Percentiles rank a stretch among this genome's conserved stretches.
Conservation (phyloP, 192 early-diverging fungal species). For the Dissophora ornata region DNA sequence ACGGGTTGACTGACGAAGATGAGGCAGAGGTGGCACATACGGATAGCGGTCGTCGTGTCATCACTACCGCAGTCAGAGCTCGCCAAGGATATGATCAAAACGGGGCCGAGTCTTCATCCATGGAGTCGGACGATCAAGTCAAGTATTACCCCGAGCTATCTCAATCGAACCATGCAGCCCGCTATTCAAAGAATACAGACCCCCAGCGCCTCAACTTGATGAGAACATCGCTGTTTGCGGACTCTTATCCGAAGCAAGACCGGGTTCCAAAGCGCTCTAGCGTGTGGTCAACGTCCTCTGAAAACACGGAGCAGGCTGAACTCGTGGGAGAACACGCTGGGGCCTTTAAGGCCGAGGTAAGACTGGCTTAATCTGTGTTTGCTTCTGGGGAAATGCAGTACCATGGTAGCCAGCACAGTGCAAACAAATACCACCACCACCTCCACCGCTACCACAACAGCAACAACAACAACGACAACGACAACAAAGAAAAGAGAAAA, state of each 20-base stretch:
- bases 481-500: too few relatives aligned
- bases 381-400: background rate
- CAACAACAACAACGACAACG: too few relatives aligned
- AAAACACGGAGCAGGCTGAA: constrained; percentile 17
- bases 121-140: background rate
- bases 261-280: constrained; percentile 34
- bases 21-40: constrained; percentile 54
- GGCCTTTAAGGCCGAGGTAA: constrained; percentile 53
- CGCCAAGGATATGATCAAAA: background rate
- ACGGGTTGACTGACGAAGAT: constrained; percentile 78
- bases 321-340: constrained; percentile 8
- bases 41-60: background rate
- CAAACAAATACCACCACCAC: background rate
- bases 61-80: background rate
- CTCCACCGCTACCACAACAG: background rate
- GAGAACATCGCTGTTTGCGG: constrained; percentile 24
- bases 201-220: constrained; percentile 49
- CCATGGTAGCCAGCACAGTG: background rate
- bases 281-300: constrained; percentile 36
- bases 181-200: constrained; percentile 14
- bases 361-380: constrained; percentile 30
- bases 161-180: background rate
- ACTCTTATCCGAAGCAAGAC: background rate
- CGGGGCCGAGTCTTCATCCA: background rate
- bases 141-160: background rate